phyloP scores from a whole-genome alignment of 305 asterid species.

The Solanum chacoense region DNA sequence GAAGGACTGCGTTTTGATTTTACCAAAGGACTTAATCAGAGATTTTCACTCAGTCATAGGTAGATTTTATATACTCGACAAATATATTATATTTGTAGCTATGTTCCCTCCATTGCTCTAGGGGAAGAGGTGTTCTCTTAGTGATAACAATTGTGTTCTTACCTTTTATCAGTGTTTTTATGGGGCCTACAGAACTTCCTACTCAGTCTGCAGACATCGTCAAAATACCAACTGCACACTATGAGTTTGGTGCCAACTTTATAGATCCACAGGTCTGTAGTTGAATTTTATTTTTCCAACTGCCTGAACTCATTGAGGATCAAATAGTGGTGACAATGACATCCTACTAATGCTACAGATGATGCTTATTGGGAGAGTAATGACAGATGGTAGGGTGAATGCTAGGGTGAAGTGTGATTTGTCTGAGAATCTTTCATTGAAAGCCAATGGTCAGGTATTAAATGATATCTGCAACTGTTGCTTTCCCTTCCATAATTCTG shows the following conservation, averaged over 20 bases:
- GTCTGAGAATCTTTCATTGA: slow-evolving; percentile 67
- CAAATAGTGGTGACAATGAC: slow-evolving; percentile 10
- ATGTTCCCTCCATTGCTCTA: background rate
- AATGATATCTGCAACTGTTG: slow-evolving; percentile 5
- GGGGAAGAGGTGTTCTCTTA: background rate
- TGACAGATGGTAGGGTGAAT: slow-evolving; percentile 88
- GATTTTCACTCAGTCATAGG: slow-evolving; percentile 94
- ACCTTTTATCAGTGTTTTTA: slow-evolving; percentile 55
- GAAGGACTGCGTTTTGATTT: slow-evolving; percentile 98
- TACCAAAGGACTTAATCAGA: slow-evolving; percentile 81
- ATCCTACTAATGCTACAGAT: slow-evolving; percentile 37
- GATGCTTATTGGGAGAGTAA: slow-evolving; percentile 83
- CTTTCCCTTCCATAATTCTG: background rate
- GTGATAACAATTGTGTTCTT: background rate
- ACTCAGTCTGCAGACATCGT: slow-evolving; percentile 74
- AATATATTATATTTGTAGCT: background rate
- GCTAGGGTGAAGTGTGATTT: slow-evolving; percentile 92
- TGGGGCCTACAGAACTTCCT: slow-evolving; percentile 96
- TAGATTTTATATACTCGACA: slow-evolving; percentile 14
- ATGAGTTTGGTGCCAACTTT: slow-evolving; percentile 94
- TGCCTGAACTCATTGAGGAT: slow-evolving; percentile 3
- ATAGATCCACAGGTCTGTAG: slow-evolving; percentile 74
- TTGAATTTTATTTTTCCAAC: background rate
- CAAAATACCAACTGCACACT: slow-evolving; percentile 78
- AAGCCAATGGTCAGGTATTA: slow-evolving; percentile 77